Percentiles rank a stretch among this genome's conserved stretches.
phyloP scores from a whole-genome alignment of 768 basidiomycete species.

The Boletus sp. region DNA sequence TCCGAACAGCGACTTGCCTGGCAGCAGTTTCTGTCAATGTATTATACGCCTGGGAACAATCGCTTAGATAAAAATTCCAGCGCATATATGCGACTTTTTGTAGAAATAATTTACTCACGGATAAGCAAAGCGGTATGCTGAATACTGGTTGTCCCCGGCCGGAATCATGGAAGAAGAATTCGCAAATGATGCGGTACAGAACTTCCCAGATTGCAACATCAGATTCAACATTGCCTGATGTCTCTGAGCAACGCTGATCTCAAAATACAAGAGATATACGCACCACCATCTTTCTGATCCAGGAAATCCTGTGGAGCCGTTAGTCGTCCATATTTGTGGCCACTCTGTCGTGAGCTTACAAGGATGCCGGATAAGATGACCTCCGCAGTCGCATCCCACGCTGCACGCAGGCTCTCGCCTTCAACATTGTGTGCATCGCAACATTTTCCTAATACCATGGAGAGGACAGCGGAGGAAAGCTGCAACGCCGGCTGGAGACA shows the following conservation, averaged over 20 bases:
- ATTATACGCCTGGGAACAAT: constrained; percentile 47
- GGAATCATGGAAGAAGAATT: constrained; percentile 35
- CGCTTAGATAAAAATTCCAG: constrained; percentile 11
- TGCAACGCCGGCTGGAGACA: constrained; percentile 40
- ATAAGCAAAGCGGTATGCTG: constrained; percentile 25
- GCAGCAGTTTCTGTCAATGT: constrained; percentile 49
- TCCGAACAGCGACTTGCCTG: constrained; percentile 41
- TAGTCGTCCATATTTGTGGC: constrained; percentile 5
- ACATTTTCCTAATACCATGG: constrained; percentile 40
- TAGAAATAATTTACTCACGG: constrained; percentile 18
- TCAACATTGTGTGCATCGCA: constrained; percentile 21
- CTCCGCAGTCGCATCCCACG: constrained; percentile 48
- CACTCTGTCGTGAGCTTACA: constrained; percentile 29
- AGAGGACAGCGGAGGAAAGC: constrained; percentile 42
- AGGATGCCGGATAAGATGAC: constrained; percentile 54
- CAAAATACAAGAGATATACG: background rate
- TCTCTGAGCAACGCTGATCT: background rate
- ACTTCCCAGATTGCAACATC: constrained; percentile 28
- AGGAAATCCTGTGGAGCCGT: constrained; percentile 23
- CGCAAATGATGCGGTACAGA: constrained; percentile 35
- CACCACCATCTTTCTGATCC: constrained; percentile 22
- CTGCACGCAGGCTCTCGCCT: constrained; percentile 20
- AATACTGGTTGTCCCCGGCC: constrained; percentile 18
- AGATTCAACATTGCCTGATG: constrained; percentile 14
- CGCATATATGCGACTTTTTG: constrained; percentile 31